These are phyloP conservation scores for Trametes punicea DNA, from an alignment of 768 basidiomycete species.

Conservation along the genomic window DNA sequence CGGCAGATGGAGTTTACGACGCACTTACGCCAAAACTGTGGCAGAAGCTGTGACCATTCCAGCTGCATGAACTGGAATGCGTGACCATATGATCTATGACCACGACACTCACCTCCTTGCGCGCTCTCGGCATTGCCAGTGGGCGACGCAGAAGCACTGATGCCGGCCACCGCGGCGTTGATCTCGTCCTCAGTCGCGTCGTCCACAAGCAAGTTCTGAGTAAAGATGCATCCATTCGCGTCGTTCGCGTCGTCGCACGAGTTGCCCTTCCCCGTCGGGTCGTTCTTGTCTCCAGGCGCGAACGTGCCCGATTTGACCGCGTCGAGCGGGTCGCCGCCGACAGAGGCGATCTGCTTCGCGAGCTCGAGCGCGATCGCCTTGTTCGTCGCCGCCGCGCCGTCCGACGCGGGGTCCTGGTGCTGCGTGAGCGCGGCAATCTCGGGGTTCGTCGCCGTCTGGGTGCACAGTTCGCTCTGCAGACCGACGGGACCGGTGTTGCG, in stretches of 20 bases:
- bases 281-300: slow-evolving; percentile 50
- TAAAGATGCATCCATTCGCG: slow-evolving; percentile 57
- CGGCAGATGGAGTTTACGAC: no score
- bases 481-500: slow-evolving; percentile 59
- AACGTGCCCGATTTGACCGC: slow-evolving; percentile 63
- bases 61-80: no score
- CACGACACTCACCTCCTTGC: background rate
- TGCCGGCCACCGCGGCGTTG: slow-evolving; percentile 45
- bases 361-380: slow-evolving; percentile 61
- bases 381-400: slow-evolving; percentile 54
- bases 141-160: slow-evolving; percentile 1
- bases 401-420: slow-evolving; percentile 63
- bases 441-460: slow-evolving; percentile 53
- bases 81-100: no score
- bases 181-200: slow-evolving; percentile 60
- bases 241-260: slow-evolving; percentile 42
- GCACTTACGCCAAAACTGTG: no score
- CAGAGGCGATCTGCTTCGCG: slow-evolving; percentile 58
- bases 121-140: background rate
- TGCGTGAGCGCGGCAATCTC: slow-evolving; percentile 64
- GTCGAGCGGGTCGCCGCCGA: slow-evolving; percentile 59
- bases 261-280: slow-evolving; percentile 46
- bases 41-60: no score
- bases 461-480: slow-evolving; percentile 46
- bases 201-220: slow-evolving; percentile 53